A percentile compares a stretch with the other conserved stretches of the same genome.
phyloP scores from a whole-genome alignment of 805 yeast species.

The Candida peoriensis region DNA sequence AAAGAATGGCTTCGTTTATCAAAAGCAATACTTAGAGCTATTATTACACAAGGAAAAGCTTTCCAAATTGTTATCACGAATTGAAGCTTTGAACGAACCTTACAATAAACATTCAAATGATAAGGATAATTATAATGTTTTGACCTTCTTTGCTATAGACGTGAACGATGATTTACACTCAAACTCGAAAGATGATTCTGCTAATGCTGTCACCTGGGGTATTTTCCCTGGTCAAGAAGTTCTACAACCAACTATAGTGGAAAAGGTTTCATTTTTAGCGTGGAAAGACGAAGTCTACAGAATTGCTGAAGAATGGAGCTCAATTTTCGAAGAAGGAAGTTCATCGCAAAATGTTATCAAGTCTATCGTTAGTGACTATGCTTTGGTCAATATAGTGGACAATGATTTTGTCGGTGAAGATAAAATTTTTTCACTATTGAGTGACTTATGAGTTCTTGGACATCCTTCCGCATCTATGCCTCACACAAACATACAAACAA shows the following conservation, averaged over 20 bases:
- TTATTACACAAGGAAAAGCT: conserved; percentile 56
- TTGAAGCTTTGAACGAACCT: conserved; percentile 41
- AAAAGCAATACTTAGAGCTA: conserved; percentile 88
- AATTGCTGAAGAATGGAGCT: conserved; percentile 76
- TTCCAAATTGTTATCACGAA: conserved; percentile 32
- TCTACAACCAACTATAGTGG: conserved; percentile 93
- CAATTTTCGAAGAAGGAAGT: conserved; percentile 38
- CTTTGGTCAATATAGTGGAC: conserved; percentile 84
- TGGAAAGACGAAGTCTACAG: conserved; percentile 96
- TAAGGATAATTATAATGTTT: conserved; percentile 37
- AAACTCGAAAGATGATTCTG: conserved; percentile 64
- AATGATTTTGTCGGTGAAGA: conserved; percentile 66
- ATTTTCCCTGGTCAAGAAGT: conserved; percentile 95
- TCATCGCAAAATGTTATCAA: conserved; percentile 31
- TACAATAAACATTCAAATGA: conserved; percentile 15
- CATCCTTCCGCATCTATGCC: background rate
- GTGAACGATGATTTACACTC: conserved; percentile 51
- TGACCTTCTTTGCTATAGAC: conserved; percentile 78
- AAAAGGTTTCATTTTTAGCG: conserved; percentile 84
- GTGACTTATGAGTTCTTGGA: conserved; percentile 17
- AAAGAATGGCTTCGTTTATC: conserved; percentile 84
- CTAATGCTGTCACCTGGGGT: conserved; percentile 98
- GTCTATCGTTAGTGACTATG: conserved; percentile 52
- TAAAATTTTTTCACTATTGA: conserved; percentile 52
- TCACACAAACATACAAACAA: background rate